A percentile compares a stretch with the other conserved stretches of the same genome.
Conservation (phyloP, 2,329 filamentous ascomycete genomes). For the Trichoderma breve region DNA sequence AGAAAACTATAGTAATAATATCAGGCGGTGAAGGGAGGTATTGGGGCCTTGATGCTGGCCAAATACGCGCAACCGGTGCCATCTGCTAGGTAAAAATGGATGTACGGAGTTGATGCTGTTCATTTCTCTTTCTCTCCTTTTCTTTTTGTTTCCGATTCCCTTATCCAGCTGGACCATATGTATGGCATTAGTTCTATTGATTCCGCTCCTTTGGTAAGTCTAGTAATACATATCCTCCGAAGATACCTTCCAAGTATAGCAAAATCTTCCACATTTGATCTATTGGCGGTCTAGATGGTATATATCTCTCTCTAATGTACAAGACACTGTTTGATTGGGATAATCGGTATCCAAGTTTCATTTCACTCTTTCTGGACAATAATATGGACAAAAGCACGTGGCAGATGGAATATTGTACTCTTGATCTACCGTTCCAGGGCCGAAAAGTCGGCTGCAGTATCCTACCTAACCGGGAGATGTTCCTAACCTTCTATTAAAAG, state of each 20-base stretch:
- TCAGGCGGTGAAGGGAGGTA: not conserved
- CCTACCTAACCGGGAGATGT: too few relatives aligned
- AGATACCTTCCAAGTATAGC: not conserved
- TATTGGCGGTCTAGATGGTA: not conserved
- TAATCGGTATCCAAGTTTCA: not conserved
- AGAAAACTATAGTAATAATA: not conserved
- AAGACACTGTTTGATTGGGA: not conserved
- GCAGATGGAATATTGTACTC: not conserved
- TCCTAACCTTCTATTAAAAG: too few relatives aligned
- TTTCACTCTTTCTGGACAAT: not conserved
- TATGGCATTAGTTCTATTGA: not conserved
- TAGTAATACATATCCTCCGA: not conserved
- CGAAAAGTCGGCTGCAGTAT: not conserved
- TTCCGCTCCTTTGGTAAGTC: not conserved
- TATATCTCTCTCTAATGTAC: not conserved
- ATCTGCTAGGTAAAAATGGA: too few relatives aligned
- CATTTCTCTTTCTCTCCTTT: not conserved
- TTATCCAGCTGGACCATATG: not conserved
- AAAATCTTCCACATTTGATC: not conserved
- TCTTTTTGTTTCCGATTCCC: not conserved
- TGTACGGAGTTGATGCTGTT: not conserved
- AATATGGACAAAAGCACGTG: not conserved
- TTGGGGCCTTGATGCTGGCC: not conserved
- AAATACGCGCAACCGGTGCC: not conserved
- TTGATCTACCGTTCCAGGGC: not conserved